phyloP scores from a whole-genome alignment of 2,329 filamentous ascomycete genomes.

The Cordyceps tenuipes region DNA sequence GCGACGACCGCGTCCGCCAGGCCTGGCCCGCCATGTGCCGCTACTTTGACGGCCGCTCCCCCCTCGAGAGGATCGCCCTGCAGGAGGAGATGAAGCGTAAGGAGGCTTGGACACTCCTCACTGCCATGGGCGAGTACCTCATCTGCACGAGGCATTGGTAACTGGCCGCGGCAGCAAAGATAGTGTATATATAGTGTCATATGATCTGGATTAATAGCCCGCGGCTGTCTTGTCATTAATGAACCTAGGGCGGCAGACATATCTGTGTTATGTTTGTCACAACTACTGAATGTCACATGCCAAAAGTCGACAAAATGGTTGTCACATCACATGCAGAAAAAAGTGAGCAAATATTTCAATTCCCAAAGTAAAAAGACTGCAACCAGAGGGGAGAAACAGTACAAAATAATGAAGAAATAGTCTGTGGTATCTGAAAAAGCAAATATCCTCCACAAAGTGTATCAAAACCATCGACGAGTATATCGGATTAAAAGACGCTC shows the following conservation, averaged over 20 bases:
- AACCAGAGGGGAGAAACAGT: conserved; percentile 14
- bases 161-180: not conserved
- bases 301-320: no score
- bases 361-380: conserved; percentile 16
- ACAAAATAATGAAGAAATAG: not conserved
- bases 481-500: not conserved
- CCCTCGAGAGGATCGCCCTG: conserved; percentile 80
- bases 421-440: conserved; percentile 14
- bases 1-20: conserved; percentile 49
- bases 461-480: conserved; percentile 3
- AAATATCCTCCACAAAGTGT: not conserved
- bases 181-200: not conserved
- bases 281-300: not conserved
- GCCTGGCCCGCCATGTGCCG: conserved; percentile 68
- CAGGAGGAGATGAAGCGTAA: conserved; percentile 81
- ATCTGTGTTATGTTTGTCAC: not conserved
- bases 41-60: conserved; percentile 80
- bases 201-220: not conserved
- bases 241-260: not conserved
- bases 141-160: conserved; percentile 61
- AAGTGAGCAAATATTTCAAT: conserved; percentile 17
- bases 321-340: no score
- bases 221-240: not conserved
- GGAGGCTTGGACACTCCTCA: conserved; percentile 61
- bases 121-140: conserved; percentile 59